phyloP scores from a whole-genome alignment of 2,329 filamentous ascomycete genomes.

The Neofusicoccum sp. region DNA sequence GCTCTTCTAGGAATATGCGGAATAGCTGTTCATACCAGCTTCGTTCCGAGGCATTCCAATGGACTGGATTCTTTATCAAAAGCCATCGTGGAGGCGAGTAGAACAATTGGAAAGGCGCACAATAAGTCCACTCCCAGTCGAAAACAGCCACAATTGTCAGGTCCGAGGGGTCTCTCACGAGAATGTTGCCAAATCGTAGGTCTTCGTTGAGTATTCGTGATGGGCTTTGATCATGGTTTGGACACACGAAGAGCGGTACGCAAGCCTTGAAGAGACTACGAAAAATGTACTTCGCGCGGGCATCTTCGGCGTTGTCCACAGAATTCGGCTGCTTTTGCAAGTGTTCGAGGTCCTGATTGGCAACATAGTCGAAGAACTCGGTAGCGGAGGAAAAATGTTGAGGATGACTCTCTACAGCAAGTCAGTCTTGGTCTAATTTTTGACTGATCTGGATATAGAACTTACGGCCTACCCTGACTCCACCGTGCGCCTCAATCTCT shows the following conservation, averaged over 20 bases:
- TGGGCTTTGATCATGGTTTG: conserved; percentile 4
- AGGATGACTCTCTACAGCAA: neutral
- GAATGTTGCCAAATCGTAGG: conserved; percentile 27
- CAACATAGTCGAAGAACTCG: conserved; percentile 28
- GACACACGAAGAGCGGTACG: conserved; percentile 24
- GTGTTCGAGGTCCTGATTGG: conserved; percentile 29
- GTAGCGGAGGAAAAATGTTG: conserved; percentile 23
- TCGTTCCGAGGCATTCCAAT: conserved; percentile 7
- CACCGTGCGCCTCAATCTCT: conserved; percentile 25
- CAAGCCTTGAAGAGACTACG: conserved; percentile 26
- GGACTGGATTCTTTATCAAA: conserved; percentile 19
- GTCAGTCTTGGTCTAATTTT: neutral
- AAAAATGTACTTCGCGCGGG: conserved; percentile 29
- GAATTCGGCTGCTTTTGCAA: conserved; percentile 31
- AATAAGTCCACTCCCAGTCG: conserved; percentile 31
- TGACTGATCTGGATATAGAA: neutral
- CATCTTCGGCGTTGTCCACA: conserved; percentile 29
- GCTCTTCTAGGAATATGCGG: conserved; percentile 21
- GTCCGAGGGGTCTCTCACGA: conserved; percentile 27
- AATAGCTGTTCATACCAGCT: conserved; percentile 17
- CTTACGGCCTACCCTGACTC: conserved; percentile 15
- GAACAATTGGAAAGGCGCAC: conserved; percentile 27
- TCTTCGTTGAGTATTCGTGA: conserved; percentile 29
- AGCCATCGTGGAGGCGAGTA: conserved; percentile 24
- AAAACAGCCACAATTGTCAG: conserved; percentile 28